A percentile compares a stretch with the other conserved stretches of the same genome.
phyloP scores from a whole-genome alignment of 2,329 filamentous ascomycete genomes.

The Pseudogymnoascus sp. region DNA sequence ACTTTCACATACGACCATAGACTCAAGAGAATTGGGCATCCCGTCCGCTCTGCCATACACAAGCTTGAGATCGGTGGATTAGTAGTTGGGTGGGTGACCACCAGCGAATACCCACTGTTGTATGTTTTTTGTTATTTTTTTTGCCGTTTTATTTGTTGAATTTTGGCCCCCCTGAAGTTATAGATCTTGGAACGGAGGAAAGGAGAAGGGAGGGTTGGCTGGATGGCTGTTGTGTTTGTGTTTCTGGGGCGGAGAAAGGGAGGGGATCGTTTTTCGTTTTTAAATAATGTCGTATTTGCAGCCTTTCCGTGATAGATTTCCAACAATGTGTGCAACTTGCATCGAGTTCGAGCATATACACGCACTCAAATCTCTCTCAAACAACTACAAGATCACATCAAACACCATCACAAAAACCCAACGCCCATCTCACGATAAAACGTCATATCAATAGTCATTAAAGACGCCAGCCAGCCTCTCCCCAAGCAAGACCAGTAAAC shows the following conservation, averaged over 20 bases:
- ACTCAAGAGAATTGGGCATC: no score
- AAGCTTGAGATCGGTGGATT: no score
- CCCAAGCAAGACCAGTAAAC: neutral
- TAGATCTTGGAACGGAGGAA: no score
- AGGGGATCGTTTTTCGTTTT: no score
- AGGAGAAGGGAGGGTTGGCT: neutral
- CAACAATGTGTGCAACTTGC: neutral
- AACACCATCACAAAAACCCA: neutral
- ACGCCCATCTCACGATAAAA: neutral
- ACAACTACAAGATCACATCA: neutral
- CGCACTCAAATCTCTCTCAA: neutral
- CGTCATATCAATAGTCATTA: conserved; percentile 7
- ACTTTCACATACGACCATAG: no score
- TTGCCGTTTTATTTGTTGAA: neutral
- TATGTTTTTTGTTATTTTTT: no score
- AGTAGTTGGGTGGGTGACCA: no score
- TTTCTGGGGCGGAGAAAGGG: neutral
- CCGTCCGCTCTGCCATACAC: no score
- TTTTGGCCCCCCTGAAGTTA: no score
- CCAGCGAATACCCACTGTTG: no score
- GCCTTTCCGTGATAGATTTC: neutral
- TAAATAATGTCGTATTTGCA: neutral
- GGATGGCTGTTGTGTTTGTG: neutral
- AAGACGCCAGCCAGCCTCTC: neutral
- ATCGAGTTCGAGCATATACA: neutral